phyloP scores from a whole-genome alignment of 345 rosid species.

The Schrenkiella parvula region DNA sequence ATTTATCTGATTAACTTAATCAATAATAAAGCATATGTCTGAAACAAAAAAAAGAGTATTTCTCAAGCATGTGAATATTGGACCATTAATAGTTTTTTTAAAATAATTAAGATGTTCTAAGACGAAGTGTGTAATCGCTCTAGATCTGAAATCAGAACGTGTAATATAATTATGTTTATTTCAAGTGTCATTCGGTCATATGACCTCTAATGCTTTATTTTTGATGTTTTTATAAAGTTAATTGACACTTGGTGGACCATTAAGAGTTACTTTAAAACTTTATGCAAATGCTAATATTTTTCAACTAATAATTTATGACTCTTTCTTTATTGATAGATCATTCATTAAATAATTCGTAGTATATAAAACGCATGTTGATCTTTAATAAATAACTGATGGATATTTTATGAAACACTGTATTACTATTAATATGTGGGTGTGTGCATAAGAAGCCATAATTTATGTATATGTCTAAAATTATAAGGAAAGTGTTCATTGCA shows the following conservation, averaged over 20 bases:
- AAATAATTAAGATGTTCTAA: too few species aligned
- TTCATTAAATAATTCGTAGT: not conserved
- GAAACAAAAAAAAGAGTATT: too few species aligned
- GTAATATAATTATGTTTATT: too few species aligned
- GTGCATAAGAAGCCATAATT: slow-evolving; percentile 6
- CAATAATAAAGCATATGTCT: not conserved
- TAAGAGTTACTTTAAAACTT: slow-evolving; percentile 1
- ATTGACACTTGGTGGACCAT: too few species aligned
- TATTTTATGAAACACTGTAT: not conserved
- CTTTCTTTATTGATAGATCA: slow-evolving; percentile 1
- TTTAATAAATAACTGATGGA: not conserved
- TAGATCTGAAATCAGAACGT: too few species aligned
- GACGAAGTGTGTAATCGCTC: too few species aligned
- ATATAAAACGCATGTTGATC: not conserved
- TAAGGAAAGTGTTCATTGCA: slow-evolving; percentile 19
- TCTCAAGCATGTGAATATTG: slow-evolving; percentile 23
- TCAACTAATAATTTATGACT: slow-evolving; percentile 20
- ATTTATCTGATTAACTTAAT: not conserved
- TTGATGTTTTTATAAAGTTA: too few species aligned
- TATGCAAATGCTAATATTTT: slow-evolving; percentile 3
- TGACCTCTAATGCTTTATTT: too few species aligned
- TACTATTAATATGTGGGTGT: slow-evolving; percentile 1
- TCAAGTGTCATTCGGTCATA: too few species aligned
- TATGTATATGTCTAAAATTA: not conserved
- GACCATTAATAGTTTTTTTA: slow-evolving; percentile 2